These are phyloP conservation scores for Dioscorea dumetorum DNA, from an alignment of 106 monocot species.

Conservation along the genomic window DNA sequence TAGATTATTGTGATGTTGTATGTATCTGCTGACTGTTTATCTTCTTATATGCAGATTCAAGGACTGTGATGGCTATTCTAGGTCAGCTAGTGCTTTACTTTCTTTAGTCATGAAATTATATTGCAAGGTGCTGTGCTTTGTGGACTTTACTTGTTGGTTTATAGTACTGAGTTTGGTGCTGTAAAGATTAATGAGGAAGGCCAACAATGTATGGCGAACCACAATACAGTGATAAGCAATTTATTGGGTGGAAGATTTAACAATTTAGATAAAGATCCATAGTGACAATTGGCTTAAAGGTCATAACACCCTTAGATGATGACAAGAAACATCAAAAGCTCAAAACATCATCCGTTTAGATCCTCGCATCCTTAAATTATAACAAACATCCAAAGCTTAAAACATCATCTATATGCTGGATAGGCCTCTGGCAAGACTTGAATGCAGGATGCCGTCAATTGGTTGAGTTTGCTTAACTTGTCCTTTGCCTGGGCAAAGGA, in stretches of 20 bases:
- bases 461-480: too few species aligned
- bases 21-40: background rate
- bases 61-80: constrained; percentile 96
- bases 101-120: background rate
- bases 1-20: background rate
- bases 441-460: too few species aligned
- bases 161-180: background rate
- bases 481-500: too few species aligned
- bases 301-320: too few species aligned
- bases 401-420: too few species aligned
- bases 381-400: too few species aligned
- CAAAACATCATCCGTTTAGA: too few species aligned
- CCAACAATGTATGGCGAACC: background rate
- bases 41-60: constrained; percentile 71
- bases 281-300: too few species aligned
- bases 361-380: too few species aligned
- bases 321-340: too few species aligned
- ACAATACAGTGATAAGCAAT: background rate
- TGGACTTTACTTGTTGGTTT: background rate
- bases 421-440: too few species aligned
- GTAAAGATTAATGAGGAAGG: background rate
- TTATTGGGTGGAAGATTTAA: background rate
- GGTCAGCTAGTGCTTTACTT: constrained; percentile 34
- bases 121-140: background rate
- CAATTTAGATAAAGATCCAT: background rate